Evolutionary conservation across 2,329 filamentous ascomycete genomes (phyloP).

Genomic region (Triangularia setosa): DNA sequence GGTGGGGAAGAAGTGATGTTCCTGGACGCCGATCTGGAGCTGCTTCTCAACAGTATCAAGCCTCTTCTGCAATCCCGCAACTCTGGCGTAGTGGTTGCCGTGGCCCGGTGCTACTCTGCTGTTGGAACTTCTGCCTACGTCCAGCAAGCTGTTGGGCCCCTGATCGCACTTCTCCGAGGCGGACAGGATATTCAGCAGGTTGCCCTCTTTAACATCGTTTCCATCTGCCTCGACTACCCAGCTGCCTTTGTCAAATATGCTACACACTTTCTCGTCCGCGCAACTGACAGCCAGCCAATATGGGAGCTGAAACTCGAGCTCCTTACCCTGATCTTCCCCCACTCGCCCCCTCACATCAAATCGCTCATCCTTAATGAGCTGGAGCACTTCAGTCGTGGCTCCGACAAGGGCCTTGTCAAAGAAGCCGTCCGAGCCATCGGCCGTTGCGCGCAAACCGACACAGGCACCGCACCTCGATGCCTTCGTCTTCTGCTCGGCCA

Average conservation of each 20-base stretch:
- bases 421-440: conserved; percentile 92
- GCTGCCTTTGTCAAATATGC: conserved; percentile 82
- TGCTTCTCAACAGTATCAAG: conserved; percentile 74
- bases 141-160: conserved; percentile 70
- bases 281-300: conserved; percentile 73
- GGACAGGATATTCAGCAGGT: conserved; percentile 85
- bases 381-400: conserved; percentile 81
- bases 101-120: conserved; percentile 79
- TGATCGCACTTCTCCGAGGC: conserved; percentile 80
- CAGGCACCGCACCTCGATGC: conserved; percentile 69
- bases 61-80: conserved; percentile 91
- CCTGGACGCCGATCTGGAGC: conserved; percentile 75
- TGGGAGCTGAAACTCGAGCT: conserved; percentile 92
- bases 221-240: conserved; percentile 76
- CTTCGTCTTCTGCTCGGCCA: conserved; percentile 79
- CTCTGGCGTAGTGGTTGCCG: conserved; percentile 84
- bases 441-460: conserved; percentile 79
- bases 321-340: conserved; percentile 84
- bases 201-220: conserved; percentile 89
- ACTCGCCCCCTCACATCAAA: conserved; percentile 71
- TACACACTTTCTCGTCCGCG: conserved; percentile 82
- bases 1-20: conserved; percentile 55
- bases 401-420: conserved; percentile 71
- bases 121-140: conserved; percentile 78
- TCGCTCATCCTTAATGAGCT: conserved; percentile 87